A percentile compares a stretch with the other conserved stretches of the same genome.
Conservation (phyloP, 495 filamentous ascomycete genomes). For the Tuber microsphaerosporum region DNA sequence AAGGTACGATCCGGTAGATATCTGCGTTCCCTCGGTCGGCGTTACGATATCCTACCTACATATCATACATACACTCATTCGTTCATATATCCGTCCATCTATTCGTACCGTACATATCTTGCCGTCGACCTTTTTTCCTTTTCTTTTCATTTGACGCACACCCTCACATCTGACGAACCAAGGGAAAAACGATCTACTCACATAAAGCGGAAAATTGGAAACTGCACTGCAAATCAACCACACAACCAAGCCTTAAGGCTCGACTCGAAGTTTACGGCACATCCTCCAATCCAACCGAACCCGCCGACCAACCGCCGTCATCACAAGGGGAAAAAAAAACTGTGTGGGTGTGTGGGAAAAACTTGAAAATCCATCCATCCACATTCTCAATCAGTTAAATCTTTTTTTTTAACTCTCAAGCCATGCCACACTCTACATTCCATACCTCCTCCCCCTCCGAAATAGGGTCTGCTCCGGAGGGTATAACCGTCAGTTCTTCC, state of each 20-base stretch:
- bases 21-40: background rate
- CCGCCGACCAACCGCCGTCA: background rate
- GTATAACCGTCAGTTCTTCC: constrained; percentile 9
- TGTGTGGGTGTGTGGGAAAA: background rate
- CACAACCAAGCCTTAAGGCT: background rate
- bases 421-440: constrained; percentile 37
- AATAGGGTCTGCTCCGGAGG: constrained; percentile 9
- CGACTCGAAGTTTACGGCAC: background rate
- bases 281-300: background rate
- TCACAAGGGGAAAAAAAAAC: background rate
- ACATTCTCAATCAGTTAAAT: background rate
- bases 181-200: background rate
- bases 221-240: constrained; percentile 1
- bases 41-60: background rate
- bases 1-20: background rate
- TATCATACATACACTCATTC: background rate
- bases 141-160: background rate
- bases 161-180: background rate
- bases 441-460: constrained; percentile 12
- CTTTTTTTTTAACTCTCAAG: constrained; percentile 1
- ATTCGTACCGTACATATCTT: too few relatives aligned
- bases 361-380: background rate
- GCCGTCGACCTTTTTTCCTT: background rate
- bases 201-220: background rate
- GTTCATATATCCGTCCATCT: background rate